phyloP scores from a whole-genome alignment of 805 yeast species.

The Candida hungchunana region DNA sequence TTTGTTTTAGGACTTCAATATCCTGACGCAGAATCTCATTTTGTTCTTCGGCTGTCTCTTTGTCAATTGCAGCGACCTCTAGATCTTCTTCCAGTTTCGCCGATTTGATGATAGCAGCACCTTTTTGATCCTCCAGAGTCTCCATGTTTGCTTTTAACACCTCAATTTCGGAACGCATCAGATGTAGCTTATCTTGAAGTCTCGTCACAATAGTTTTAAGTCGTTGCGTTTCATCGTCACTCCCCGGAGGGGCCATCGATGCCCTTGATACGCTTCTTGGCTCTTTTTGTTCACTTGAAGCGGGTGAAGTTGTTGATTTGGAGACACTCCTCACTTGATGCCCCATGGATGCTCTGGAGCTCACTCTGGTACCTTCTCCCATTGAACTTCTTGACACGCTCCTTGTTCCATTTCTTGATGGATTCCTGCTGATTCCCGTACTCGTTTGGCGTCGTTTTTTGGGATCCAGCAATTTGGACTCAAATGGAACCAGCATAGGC shows the following conservation, averaged over 20 bases:
- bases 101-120: constrained; percentile 21
- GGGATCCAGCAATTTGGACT: neutral
- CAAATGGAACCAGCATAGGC: constrained; percentile 21
- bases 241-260: neutral
- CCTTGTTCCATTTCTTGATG: constrained; percentile 1
- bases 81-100: constrained; percentile 26
- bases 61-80: constrained; percentile 39
- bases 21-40: constrained; percentile 29
- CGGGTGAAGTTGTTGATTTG: neutral
- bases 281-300: too few relatives aligned
- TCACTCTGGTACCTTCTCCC: neutral
- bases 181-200: constrained; percentile 44
- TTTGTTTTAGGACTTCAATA: constrained; percentile 5
- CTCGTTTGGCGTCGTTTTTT: constrained; percentile 5
- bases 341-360: neutral
- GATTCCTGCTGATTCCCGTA: constrained; percentile 1
- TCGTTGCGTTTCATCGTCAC: constrained; percentile 10
- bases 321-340: constrained; percentile 1
- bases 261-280: constrained; percentile 2
- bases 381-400: constrained; percentile 3
- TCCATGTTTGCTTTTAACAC: constrained; percentile 25
- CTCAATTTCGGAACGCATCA: constrained; percentile 28
- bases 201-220: constrained; percentile 34
- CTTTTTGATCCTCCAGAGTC: constrained; percentile 29
- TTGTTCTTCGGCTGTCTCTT: constrained; percentile 37